phyloP scores from a whole-genome alignment of 495 filamentous ascomycete genomes.

The Trichoderma gamsii region DNA sequence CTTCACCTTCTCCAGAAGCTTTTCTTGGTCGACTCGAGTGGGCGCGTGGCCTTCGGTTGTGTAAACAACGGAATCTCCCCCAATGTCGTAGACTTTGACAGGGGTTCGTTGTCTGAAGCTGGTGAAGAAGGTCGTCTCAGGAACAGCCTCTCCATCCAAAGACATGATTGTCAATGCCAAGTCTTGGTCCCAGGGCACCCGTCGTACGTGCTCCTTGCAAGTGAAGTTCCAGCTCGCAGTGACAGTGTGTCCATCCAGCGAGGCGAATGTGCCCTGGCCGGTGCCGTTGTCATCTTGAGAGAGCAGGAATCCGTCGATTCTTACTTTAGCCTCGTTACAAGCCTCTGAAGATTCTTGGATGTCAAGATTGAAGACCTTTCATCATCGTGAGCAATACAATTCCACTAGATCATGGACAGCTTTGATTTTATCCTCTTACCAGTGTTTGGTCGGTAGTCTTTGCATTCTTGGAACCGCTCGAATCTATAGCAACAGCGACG shows the following conservation, averaged over 20 bases:
- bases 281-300: slow-evolving; percentile 27
- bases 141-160: slow-evolving; percentile 29
- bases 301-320: slow-evolving; percentile 31
- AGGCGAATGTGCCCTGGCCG: slow-evolving; percentile 28
- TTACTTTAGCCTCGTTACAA: slow-evolving; percentile 34
- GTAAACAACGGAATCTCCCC: slow-evolving; percentile 18
- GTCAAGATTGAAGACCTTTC: slow-evolving; percentile 30
- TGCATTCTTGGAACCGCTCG: background rate
- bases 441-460: slow-evolving; percentile 1
- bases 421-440: slow-evolving; percentile 7
- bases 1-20: slow-evolving; percentile 17
- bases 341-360: slow-evolving; percentile 29
- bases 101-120: slow-evolving; percentile 41
- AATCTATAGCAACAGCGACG: background rate
- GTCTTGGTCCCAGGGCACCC: slow-evolving; percentile 38
- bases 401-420: background rate
- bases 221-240: slow-evolving; percentile 40
- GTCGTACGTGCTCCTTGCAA: slow-evolving; percentile 37
- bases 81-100: slow-evolving; percentile 36
- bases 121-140: slow-evolving; percentile 37
- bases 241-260: slow-evolving; percentile 25
- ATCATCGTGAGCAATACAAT: slow-evolving; percentile 1
- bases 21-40: background rate
- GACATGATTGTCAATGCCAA: slow-evolving; percentile 41
- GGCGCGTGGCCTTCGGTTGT: background rate